Percentiles rank a stretch among this genome's conserved stretches.
Evolutionary conservation across 169 alveolate genomes (phyloP).

Genomic region (Hepatocystis sp.): DNA sequence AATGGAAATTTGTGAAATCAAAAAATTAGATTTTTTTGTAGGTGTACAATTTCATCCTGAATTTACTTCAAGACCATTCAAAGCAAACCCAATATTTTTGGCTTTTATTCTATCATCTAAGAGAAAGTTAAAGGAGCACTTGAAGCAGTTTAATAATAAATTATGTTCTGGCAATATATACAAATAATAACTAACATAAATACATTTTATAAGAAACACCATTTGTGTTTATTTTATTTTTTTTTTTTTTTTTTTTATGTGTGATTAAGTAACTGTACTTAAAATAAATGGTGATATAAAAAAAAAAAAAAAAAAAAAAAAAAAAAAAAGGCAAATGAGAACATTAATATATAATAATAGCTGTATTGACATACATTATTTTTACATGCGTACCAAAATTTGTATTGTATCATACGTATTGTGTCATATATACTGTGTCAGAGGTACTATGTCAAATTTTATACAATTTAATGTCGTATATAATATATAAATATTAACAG

Average conservation of each 20-base stretch:
- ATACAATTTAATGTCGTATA: no score
- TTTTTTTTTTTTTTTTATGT: neutral
- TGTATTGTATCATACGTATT: no score
- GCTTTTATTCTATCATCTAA: constrained; percentile 89
- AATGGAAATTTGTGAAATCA: constrained; percentile 92
- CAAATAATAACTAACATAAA: neutral
- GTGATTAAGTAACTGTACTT: neutral
- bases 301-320: no score
- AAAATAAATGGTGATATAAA: neutral
- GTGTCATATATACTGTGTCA: no score
- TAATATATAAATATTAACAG: no score
- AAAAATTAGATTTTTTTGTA: constrained; percentile 93
- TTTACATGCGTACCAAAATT: no score
- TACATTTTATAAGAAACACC: neutral
- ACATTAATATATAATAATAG: no score
- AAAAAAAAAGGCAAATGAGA: no score
- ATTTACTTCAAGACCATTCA: constrained; percentile 92
- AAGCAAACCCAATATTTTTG: constrained; percentile 90
- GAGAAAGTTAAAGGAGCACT: constrained; percentile 79
- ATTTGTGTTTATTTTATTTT: neutral
- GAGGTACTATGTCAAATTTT: no score
- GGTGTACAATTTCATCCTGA: constrained; percentile 98
- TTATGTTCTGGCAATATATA: constrained; percentile 81
- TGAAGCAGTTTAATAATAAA: constrained; percentile 78
- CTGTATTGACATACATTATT: no score